These are phyloP conservation scores for Fonsecaea nubica DNA, from an alignment of 2,329 filamentous ascomycete species.

Conservation along the genomic window DNA sequence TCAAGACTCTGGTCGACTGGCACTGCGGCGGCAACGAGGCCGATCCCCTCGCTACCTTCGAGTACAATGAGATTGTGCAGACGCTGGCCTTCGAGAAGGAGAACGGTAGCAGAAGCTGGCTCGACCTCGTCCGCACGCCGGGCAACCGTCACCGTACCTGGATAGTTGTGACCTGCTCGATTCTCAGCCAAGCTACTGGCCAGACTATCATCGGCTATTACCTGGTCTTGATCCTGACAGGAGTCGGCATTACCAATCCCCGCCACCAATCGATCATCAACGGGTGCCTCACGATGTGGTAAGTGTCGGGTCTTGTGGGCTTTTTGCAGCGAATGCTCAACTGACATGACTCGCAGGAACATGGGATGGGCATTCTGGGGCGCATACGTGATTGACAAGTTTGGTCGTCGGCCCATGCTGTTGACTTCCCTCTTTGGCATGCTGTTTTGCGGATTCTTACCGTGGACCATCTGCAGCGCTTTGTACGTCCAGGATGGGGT, in stretches of 20 bases:
- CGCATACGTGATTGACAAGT: conserved; percentile 27
- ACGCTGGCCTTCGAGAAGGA: conserved; percentile 25
- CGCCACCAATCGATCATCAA: conserved; percentile 50
- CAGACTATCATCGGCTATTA: conserved; percentile 48
- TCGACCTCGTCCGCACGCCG: conserved; percentile 25
- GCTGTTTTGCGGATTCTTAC: conserved; percentile 23
- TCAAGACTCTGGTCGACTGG: conserved; percentile 44
- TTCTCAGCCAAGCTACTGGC: conserved; percentile 30
- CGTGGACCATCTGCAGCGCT: conserved; percentile 27
- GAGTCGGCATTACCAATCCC: conserved; percentile 46
- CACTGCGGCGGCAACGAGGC: conserved; percentile 40
- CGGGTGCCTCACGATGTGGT: conserved; percentile 40
- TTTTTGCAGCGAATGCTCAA: background rate
- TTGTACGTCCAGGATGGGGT: conserved; percentile 22
- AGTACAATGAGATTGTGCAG: conserved; percentile 28
- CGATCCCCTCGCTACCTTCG: conserved; percentile 24
- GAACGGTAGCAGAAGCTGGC: conserved; percentile 26
- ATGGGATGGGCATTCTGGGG: conserved; percentile 29
- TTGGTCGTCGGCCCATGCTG: conserved; percentile 26
- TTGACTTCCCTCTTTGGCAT: conserved; percentile 23
- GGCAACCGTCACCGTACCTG: conserved; percentile 24
- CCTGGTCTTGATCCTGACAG: conserved; percentile 46
- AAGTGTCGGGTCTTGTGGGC: background rate
- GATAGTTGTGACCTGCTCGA: conserved; percentile 21
- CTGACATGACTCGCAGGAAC: conserved; percentile 13